Base-by-base conservation (phyloP, 306 rosid species). In the Inga laurina region DNA sequence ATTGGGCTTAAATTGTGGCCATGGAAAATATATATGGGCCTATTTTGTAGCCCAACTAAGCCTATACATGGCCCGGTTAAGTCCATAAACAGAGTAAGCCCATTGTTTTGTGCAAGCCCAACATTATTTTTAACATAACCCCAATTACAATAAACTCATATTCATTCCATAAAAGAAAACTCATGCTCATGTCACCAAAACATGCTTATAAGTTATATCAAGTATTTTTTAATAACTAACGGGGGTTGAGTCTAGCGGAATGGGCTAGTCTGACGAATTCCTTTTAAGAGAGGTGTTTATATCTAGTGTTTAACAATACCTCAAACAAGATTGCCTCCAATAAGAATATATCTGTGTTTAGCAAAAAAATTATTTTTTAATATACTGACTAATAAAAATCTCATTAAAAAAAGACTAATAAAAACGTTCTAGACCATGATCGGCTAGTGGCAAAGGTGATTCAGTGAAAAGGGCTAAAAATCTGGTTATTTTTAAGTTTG, bases 221-320 rank as follows among this genome's bases (percentile, higher is more conserved):
- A 46, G 12, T 46, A 46, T 12, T 46, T 46, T 45, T 10, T 45
- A 44, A 44, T 44, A 44, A 39, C 43, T 0, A 39, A 6, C 4
- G 0, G 43, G 41, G 43, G 43, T 5, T 39, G 6, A 1, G 8
- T 39, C 8, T 6, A 5, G 43, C 8, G 1, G 8, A 39, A 39
- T 39, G 8, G 8, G 43, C 43, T 39, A 5, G 6, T 2, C 1
- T 27, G 30, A 27, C 30, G 30, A 27, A 27, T 27, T 1, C 30
- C 30, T 27, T 27, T 1, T 27, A 27, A 27, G 8, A 39, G 43
- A 39, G 0, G 1, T 39, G 8, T 0, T 1, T 7, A 39, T 1
- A 39, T 39, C 6, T 39, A 5, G 1, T 39, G 0, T 6, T 0
- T 0, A 0, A 39, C 1, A 5, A 0, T 39, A 4, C 0, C 1